Conservation (phyloP, 208 protist species). For the Leishmania tropica region DNA sequence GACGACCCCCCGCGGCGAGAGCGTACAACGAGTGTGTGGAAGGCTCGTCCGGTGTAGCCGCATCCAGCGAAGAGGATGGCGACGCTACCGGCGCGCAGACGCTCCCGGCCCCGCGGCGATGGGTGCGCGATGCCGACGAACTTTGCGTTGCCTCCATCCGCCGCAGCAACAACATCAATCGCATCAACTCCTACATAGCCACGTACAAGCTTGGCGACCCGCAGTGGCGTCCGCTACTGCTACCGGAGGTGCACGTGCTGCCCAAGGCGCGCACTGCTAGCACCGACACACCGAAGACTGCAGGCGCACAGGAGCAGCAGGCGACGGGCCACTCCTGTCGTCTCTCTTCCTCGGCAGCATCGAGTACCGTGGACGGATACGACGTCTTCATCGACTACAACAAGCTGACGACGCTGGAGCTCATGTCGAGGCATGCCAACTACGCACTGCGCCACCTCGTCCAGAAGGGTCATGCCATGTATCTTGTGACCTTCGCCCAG, state of each 20-base stretch:
- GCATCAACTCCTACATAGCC: conserved; percentile 79
- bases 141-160: conserved; percentile 76
- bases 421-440: conserved; percentile 79
- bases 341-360: neutral
- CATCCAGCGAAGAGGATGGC: neutral
- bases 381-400: conserved; percentile 78
- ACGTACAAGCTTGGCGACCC: conserved; percentile 91
- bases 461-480: conserved; percentile 88
- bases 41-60: neutral
- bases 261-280: conserved; percentile 7
- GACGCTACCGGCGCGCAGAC: neutral
- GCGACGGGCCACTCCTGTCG: neutral
- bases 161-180: conserved; percentile 80
- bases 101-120: conserved; percentile 52
- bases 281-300: neutral
- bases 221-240: conserved; percentile 79
- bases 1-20: neutral
- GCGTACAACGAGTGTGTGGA: neutral
- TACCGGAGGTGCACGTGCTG: conserved; percentile 67
- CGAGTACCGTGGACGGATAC: neutral
- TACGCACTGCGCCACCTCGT: conserved; percentile 85
- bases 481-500: conserved; percentile 72
- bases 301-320: neutral
- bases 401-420: conserved; percentile 77
- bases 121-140: conserved; percentile 86